Evolutionary conservation across 1,284 basidiomycete species (phyloP).

Genomic region (Pseudozyma pruni): DNA sequence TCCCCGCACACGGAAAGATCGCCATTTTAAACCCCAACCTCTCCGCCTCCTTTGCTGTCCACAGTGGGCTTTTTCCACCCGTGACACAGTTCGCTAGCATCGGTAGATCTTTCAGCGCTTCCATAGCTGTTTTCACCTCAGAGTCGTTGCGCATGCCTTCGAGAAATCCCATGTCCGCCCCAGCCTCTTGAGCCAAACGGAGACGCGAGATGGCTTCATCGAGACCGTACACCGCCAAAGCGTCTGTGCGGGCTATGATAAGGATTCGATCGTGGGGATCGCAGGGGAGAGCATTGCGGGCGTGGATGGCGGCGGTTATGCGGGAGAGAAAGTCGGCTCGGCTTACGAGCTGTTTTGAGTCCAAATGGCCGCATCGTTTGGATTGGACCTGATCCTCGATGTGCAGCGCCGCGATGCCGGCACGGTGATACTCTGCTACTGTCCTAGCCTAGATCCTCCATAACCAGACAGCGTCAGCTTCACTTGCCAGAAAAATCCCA

Average conservation of each 20-base stretch:
- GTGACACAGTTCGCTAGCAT: conserved; percentile 47
- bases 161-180: conserved; percentile 85
- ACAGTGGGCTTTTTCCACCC: conserved; percentile 38
- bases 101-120: conserved; percentile 70
- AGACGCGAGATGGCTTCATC: conserved; percentile 80
- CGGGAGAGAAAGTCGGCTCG: conserved; percentile 79
- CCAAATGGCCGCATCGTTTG: conserved; percentile 82
- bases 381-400: conserved; percentile 84
- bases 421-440: conserved; percentile 76
- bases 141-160: conserved; percentile 76
- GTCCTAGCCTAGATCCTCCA: conserved; percentile 70
- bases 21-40: conserved; percentile 40
- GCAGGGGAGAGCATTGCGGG: conserved; percentile 70
- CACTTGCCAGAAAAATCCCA: no score
- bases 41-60: conserved; percentile 26
- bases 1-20: conserved; percentile 50
- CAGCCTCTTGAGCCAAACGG: conserved; percentile 77
- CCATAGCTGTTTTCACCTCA: conserved; percentile 75
- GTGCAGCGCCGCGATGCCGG: conserved; percentile 80
- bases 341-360: conserved; percentile 82
- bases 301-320: conserved; percentile 76
- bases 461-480: no score
- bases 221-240: conserved; percentile 81
- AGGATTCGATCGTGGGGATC: conserved; percentile 77
- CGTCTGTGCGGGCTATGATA: conserved; percentile 84